Evolutionary conservation across 148 eudicot species (phyloP), one percentile per base, ranked within the genome.

Genomic region (Tetragonia tetragonoides): DNA sequence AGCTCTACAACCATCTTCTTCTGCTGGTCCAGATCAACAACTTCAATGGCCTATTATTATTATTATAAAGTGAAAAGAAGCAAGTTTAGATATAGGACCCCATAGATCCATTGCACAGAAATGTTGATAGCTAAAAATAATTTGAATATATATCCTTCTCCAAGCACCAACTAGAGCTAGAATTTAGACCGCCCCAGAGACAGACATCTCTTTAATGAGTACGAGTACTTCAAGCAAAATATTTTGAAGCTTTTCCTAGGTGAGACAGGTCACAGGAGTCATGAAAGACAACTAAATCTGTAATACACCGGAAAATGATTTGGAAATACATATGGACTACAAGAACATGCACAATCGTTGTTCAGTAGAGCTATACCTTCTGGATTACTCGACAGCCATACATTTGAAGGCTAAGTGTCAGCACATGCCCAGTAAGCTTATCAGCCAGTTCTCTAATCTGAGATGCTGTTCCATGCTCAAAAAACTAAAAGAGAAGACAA

Each of bases 341-440:
- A 57, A 5, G 15, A 46, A 59, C 21, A 38, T 5, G 41, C 44
- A 7, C 16, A n/a, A 71, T 20, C 16, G 23, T 11, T 41, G 76
- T 41, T 54, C 49, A 64, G 4, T 2, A 20, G 70, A 39, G 16
- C 20, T 56, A 44, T 88, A 95, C 99, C 97, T 95, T 95, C 79
- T 95, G 97, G 73, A 95, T 95, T 41, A 95, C 99, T 63, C 99
- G 90, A 75, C 99, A 95, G 37, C 99, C 99, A 87, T 95, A 95
- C 99, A 95, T 95, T 77, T 95, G 98, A 84, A 95, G 89, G 82
- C 97, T 95, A 56, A 95, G 93, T 12, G 91, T 81, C 74, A 95
- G 82, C 51, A 95, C 92, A 82, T 91, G 94, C 70, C 92, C 97
- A 66, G 74, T 79, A 14, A 95, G 93, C 82, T 91, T 88, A 70